Conservation (phyloP, 1,139 yeast species). For the Suhomyces ambrosiae region DNA sequence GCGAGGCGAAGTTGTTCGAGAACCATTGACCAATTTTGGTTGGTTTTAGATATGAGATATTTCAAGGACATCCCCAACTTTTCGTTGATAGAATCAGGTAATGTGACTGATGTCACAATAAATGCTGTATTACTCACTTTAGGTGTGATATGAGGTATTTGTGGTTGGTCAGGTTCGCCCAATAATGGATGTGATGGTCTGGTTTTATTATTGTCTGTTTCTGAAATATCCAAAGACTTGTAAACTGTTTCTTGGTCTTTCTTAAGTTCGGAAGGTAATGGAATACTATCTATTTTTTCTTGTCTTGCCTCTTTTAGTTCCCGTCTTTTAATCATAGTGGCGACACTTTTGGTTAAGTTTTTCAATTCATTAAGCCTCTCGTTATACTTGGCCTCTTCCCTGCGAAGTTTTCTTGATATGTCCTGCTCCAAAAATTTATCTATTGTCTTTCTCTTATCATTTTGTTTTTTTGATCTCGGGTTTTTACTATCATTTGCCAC, state of each 20-base stretch:
- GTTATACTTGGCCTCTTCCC: conserved; percentile 26
- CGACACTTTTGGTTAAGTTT: conserved; percentile 25
- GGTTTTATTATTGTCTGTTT: background rate
- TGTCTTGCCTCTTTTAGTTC: conserved; percentile 17
- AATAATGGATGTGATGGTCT: background rate
- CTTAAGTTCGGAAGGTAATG: conserved; percentile 26
- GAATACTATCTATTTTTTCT: conserved; percentile 20
- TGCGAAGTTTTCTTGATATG: conserved; percentile 18
- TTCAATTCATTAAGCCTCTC: conserved; percentile 22
- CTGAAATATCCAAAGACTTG: conserved; percentile 13
- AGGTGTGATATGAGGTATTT: background rate
- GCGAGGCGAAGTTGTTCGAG: conserved; percentile 44
- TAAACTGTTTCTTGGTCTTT: conserved; percentile 22
- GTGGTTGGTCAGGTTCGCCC: background rate
- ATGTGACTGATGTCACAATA: conserved; percentile 19
- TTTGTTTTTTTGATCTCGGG: conserved; percentile 3
- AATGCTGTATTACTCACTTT: conserved; percentile 14
- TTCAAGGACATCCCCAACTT: conserved; percentile 52
- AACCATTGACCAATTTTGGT: conserved; percentile 60
- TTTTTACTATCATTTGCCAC: conserved; percentile 13
- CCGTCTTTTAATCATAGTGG: conserved; percentile 22
- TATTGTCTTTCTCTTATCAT: conserved; percentile 12
- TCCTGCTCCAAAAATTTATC: conserved; percentile 24
- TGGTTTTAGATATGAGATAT: conserved; percentile 44
- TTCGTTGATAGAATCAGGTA: conserved; percentile 48